A percentile compares a stretch with the other conserved stretches of the same genome.
Conservation (phyloP, 805 yeast species). For the Starmerella vitae region DNA sequence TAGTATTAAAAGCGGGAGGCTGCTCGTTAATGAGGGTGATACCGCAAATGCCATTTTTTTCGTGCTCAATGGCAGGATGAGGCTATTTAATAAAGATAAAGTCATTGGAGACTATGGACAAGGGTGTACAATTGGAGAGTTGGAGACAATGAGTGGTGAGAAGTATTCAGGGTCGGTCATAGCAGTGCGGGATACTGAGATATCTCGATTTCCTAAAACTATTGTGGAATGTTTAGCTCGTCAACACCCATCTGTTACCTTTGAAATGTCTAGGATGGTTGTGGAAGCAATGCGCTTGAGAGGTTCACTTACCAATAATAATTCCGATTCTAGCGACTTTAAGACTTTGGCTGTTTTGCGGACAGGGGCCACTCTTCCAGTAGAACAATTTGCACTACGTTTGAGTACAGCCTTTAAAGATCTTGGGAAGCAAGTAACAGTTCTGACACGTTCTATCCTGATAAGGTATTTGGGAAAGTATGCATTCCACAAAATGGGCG, state of each 20-base stretch:
- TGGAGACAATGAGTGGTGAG: slow-evolving; percentile 76
- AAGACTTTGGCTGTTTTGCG: slow-evolving; percentile 81
- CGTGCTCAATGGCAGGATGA: slow-evolving; percentile 17
- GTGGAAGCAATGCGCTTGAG: slow-evolving; percentile 34
- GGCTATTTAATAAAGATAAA: slow-evolving; percentile 14
- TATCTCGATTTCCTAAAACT: slow-evolving; percentile 83
- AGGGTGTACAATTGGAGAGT: slow-evolving; percentile 89
- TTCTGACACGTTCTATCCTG: slow-evolving; percentile 72
- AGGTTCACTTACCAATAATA: slow-evolving; percentile 1
- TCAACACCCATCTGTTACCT: slow-evolving; percentile 79
- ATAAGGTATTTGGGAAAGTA: slow-evolving; percentile 72
- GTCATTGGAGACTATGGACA: slow-evolving; percentile 73
- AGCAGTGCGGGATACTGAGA: slow-evolving; percentile 84
- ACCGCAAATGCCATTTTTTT: slow-evolving; percentile 57
- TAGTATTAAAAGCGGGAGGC: slow-evolving; percentile 74
- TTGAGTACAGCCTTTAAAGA: slow-evolving; percentile 57
- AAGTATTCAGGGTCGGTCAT: slow-evolving; percentile 49
- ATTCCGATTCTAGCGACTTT: slow-evolving; percentile 34
- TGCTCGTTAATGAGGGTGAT: slow-evolving; percentile 68
- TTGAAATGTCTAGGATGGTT: slow-evolving; percentile 75
- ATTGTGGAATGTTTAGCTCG: slow-evolving; percentile 73
- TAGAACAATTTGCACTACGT: slow-evolving; percentile 65
- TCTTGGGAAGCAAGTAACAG: slow-evolving; percentile 59
- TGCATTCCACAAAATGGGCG: slow-evolving; percentile 82
- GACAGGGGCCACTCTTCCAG: slow-evolving; percentile 67